Evolutionary conservation across 176 grass and related monocot genomes (phyloP).

Genomic region (Calamus simplicifolius): DNA sequence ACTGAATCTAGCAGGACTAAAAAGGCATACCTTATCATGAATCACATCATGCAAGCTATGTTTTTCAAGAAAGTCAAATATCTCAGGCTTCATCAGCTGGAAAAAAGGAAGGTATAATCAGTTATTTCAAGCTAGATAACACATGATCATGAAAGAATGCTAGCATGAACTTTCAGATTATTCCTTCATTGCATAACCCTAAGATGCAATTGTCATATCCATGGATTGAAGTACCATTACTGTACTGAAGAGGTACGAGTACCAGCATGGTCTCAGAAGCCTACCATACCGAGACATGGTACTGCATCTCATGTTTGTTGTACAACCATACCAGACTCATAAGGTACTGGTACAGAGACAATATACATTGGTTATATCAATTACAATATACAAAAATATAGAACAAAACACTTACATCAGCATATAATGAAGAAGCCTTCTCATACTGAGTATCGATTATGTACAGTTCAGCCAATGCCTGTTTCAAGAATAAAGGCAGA

Average conservation of each 20-base stretch:
- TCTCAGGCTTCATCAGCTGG: slow-evolving; percentile 78
- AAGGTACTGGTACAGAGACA: too few relatives aligned
- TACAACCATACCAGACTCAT: too few relatives aligned
- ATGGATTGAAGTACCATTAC: too few relatives aligned
- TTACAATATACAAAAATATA: slow-evolving; percentile 1
- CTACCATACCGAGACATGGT: too few relatives aligned
- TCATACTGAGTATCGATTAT: slow-evolving; percentile 70
- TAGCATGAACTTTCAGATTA: too few relatives aligned
- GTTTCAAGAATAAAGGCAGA: slow-evolving; percentile 18
- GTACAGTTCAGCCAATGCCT: slow-evolving; percentile 87
- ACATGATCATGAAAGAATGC: too few relatives aligned
- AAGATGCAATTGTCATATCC: too few relatives aligned
- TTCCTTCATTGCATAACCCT: too few relatives aligned
- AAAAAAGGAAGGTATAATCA: slow-evolving; percentile 2
- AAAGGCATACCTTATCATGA: slow-evolving; percentile 65
- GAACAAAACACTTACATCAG: slow-evolving; percentile 68
- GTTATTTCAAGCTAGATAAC: background rate
- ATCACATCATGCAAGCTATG: slow-evolving; percentile 64
- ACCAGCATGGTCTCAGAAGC: too few relatives aligned
- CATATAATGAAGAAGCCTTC: slow-evolving; percentile 74
- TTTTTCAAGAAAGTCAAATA: slow-evolving; percentile 89
- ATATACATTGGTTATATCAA: too few relatives aligned
- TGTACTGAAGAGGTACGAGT: too few relatives aligned
- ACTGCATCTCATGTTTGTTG: too few relatives aligned
- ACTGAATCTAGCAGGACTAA: slow-evolving; percentile 2